Percentiles rank a stretch among this genome's conserved stretches.
phyloP scores from a whole-genome alignment of 2,329 filamentous ascomycete species.

The Cercospora janseana region DNA sequence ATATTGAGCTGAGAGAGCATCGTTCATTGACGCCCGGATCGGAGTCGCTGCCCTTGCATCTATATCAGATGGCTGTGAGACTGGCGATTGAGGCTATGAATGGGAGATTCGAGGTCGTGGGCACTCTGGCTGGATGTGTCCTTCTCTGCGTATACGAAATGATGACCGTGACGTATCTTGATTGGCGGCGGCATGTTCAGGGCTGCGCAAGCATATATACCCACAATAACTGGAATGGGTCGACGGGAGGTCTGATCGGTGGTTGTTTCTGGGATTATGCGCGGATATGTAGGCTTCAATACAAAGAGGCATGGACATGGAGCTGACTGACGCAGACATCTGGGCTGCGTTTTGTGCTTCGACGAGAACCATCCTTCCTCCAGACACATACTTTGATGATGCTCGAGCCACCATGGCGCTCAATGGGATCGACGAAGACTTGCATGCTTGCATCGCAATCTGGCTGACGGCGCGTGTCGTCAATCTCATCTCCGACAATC shows the following conservation, averaged over 20 bases:
- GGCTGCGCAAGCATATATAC: constrained; percentile 22
- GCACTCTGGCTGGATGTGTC: constrained; percentile 19
- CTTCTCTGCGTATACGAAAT: constrained; percentile 20
- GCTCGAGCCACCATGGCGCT: constrained; percentile 11
- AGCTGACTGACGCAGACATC: constrained; percentile 10
- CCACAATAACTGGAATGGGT: constrained; percentile 22
- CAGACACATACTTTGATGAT: constrained; percentile 20
- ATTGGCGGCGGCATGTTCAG: constrained; percentile 21
- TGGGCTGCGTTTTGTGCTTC: constrained; percentile 21
- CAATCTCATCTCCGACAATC: constrained; percentile 12
- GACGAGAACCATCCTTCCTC: constrained; percentile 15
- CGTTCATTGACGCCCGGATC: constrained; percentile 11
- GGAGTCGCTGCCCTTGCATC: constrained; percentile 15
- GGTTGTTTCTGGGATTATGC: constrained; percentile 22
- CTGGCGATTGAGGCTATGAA: constrained; percentile 21
- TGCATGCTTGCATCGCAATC: constrained; percentile 19
- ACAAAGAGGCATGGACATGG: no score
- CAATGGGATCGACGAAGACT: constrained; percentile 15
- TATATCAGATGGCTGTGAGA: constrained; percentile 20
- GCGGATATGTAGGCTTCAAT: constrained; percentile 7
- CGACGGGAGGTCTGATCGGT: constrained; percentile 18
- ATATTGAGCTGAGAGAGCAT: constrained; percentile 16
- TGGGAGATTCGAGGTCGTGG: constrained; percentile 18
- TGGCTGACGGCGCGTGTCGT: constrained; percentile 20
- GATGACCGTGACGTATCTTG: constrained; percentile 22